Base-by-base conservation (phyloP, 2,329 filamentous ascomycete species). In the Aspergillus sclerotialis region DNA sequence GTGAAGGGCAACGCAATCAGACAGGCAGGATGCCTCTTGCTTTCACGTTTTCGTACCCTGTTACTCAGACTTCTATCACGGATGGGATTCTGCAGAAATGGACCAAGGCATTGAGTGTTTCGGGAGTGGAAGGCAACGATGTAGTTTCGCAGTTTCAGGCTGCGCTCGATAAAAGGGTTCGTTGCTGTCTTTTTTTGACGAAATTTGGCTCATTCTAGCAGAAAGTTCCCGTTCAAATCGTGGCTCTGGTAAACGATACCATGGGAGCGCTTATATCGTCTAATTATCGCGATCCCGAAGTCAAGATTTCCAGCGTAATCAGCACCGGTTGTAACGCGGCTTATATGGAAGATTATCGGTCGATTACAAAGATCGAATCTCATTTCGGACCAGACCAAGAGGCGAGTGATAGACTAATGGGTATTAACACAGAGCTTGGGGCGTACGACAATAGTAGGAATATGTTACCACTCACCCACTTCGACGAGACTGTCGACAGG, bases 311-410 rank as follows among this genome's bases (percentile, higher is more conserved):
- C 33, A 94, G 88, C 62, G 94, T 95, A 55, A 94, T 95, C 52
- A 89, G 90, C 50, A 95, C 90, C 5, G 89, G 89, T 36, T 94
- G 88, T 68, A 95, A 95, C 52, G 88, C 88, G 19, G 89, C 89
- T 19, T 95, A 95, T 68, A 92, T 95, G 82, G 89, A 95, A 64
- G 64, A 88, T 50, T 82, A 76, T 47, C 82, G 82, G 37, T 80
- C 78, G 5, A 87, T 94, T 43, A 87, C 87, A 37, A 95, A 95
- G 70, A 75, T 95, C 28, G 82, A 79, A 9, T 23, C 19, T 10
- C 75, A 88, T 61, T 74, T 86, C 68, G 86, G 87, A 48, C 74
- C 94, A 21, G 78, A 84, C 29, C 69, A 23, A 23, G 19, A 10
- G 7, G 19, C 10, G 10, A 23, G 82, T 0, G 77, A 85, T 35